phyloP scores from a whole-genome alignment of 23 red algal species.

The Rhodosorus marinus region DNA sequence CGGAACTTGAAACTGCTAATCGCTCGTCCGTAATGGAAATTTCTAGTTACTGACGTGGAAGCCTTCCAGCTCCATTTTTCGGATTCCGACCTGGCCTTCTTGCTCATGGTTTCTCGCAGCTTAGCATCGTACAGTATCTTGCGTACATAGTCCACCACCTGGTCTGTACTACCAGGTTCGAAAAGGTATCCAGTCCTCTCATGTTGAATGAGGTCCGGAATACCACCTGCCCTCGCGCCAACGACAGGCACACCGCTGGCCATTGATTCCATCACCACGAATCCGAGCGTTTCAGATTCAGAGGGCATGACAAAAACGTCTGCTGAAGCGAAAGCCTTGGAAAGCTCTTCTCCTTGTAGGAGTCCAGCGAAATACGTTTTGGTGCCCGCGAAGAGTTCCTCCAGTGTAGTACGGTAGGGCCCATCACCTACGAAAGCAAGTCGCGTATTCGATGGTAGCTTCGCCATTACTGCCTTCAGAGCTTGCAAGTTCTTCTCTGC shows the following conservation, averaged over 20 bases:
- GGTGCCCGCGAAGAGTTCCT: conserved; percentile 17
- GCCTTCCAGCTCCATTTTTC: conserved; percentile 67
- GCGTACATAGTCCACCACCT: conserved; percentile 14
- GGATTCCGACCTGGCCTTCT: conserved; percentile 38
- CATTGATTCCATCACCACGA: conserved; percentile 87
- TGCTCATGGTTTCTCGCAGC: conserved; percentile 23
- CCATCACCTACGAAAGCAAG: conserved; percentile 86
- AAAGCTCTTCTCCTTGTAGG: conserved; percentile 57
- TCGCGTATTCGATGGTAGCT: conserved; percentile 36
- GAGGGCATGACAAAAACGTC: conserved; percentile 97
- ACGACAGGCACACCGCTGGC: conserved; percentile 90
- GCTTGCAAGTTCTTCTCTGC: conserved; percentile 88
- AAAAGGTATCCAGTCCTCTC: conserved; percentile 56
- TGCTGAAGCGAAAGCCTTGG: conserved; percentile 66
- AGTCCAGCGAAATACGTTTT: conserved; percentile 49
- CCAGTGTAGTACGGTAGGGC: conserved; percentile 30
- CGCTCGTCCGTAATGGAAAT: conserved; percentile 68
- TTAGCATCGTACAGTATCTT: conserved; percentile 13
- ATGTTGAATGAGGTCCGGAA: conserved; percentile 67
- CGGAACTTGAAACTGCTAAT: conserved; percentile 75
- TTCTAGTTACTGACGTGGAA: conserved; percentile 59
- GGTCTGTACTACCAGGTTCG: conserved; percentile 20
- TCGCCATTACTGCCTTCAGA: conserved; percentile 21
- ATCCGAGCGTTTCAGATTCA: conserved; percentile 88
- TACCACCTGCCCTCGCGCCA: conserved; percentile 57